Percentiles rank a stretch among this genome's conserved stretches.
phyloP scores from a whole-genome alignment of 768 basidiomycete species.

The Pisolithus tinctorius region DNA sequence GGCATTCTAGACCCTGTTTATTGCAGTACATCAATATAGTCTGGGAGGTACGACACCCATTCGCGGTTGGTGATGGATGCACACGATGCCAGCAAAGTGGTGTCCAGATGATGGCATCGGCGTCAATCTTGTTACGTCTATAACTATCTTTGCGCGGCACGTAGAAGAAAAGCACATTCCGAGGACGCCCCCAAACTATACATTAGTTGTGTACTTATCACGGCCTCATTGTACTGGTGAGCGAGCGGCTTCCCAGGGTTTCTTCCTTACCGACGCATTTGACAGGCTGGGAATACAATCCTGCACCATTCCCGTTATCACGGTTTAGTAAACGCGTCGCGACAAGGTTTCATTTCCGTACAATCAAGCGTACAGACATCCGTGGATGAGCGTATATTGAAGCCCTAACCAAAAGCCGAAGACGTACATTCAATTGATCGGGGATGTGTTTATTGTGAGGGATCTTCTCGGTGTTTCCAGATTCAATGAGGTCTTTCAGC shows the following conservation, averaged over 20 bases:
- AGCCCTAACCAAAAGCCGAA: not conserved
- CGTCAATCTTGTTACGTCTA: too few species aligned
- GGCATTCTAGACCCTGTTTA: too few species aligned
- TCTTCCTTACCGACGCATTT: slow-evolving; percentile 41
- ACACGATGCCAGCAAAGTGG: too few species aligned
- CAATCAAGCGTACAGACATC: not conserved
- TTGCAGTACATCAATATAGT: too few species aligned
- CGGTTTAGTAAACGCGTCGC: too few species aligned
- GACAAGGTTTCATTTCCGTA: not conserved
- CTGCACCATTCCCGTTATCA: slow-evolving; percentile 25
- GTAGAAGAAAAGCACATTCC: too few species aligned
- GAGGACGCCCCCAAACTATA: too few species aligned
- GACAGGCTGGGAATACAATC: slow-evolving; percentile 52
- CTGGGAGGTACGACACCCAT: too few species aligned
- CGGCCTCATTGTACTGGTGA: not conserved
- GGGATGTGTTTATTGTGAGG: slow-evolving; percentile 75
- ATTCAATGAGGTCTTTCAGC: slow-evolving; percentile 62
- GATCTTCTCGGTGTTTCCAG: slow-evolving; percentile 65
- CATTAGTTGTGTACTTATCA: not conserved
- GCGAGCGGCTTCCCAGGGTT: slow-evolving; percentile 56
- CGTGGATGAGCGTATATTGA: not conserved
- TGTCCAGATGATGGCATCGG: too few species aligned
- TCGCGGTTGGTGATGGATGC: too few species aligned
- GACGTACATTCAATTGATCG: slow-evolving; percentile 55
- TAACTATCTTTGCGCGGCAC: too few species aligned